Evolutionary conservation across 805 yeast species (phyloP), one percentile per base, ranked within the genome.

Genomic region (Saturnispora mendoncae): DNA sequence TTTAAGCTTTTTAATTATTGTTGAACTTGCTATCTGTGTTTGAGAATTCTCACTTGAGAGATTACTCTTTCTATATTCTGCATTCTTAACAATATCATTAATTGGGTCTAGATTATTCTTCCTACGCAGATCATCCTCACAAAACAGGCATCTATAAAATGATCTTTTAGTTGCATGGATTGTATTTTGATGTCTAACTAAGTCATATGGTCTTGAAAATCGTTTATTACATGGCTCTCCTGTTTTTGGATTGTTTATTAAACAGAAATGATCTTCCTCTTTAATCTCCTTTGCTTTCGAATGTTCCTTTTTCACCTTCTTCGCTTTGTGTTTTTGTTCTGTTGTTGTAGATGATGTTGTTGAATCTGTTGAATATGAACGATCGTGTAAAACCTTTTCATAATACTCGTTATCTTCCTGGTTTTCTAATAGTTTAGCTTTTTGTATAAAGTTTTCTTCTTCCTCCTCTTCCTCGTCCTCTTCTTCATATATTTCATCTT

Each of bases 131-230:
- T 73, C 78, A 51, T 75, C 80, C 43, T 83, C 92, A 64, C 98
- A 90, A 34, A 82, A 78, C 51, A 78, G 78, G 61, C 98, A 90
- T 57, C 83, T 78, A 67, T 80, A 92, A 37, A 82, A 77, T 53
- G 83, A 83, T 62, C 90, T 82, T 58, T 80, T 82, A 36, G 83
- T 71, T 1, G 97, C 92, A 60, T 90, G 98, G 41, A 90, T 88
- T 0, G 97, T 92, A 55, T 90, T 95, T 61, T 90, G 96, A 61
- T 90, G 98, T 53, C 98, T 76, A 20, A 88, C 82, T 55, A 90
- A 69, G 65, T 90, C 98, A 58, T 90, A 90, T 15, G 96, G 94
- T 55, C 98, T 75, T 14, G 97, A 86, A 56, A 90, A 90, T 54
- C 78, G 78, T 62, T 84, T 84, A 51, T 71, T 64, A 61, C 95